Evolutionary conservation across 2,329 filamentous ascomycete species (phyloP).

Genomic region (Eutypa lata): DNA sequence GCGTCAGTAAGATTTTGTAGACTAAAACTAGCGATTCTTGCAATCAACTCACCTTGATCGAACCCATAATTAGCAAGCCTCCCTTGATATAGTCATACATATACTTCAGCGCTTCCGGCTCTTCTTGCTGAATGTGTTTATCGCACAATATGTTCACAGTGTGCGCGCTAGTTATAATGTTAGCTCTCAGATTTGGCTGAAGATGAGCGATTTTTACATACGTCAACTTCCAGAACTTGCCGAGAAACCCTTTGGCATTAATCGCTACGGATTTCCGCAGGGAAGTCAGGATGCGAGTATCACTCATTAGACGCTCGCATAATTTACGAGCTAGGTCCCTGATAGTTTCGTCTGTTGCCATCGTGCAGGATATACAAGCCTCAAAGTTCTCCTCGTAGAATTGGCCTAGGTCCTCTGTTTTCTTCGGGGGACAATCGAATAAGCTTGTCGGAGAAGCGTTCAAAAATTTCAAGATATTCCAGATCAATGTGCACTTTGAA

Average conservation of each 20-base stretch:
- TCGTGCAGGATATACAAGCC: conserved; percentile 51
- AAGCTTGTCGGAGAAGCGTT: conserved; percentile 50
- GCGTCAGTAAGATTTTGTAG: conserved; percentile 6
- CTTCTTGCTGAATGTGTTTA: conserved; percentile 39
- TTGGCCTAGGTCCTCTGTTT: conserved; percentile 30
- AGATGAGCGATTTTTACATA: conserved; percentile 24
- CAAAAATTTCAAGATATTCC: conserved; percentile 56
- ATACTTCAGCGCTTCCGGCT: conserved; percentile 40
- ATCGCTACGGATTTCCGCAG: conserved; percentile 35
- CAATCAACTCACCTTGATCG: conserved; percentile 40
- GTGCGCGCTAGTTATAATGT: conserved; percentile 32
- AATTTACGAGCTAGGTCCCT: conserved; percentile 46
- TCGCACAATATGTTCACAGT: conserved; percentile 49
- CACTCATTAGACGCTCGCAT: conserved; percentile 45
- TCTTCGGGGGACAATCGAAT: conserved; percentile 38
- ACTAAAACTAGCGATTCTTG: background rate
- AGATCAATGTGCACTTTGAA: conserved; percentile 41
- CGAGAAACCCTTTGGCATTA: conserved; percentile 35
- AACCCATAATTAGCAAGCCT: conserved; percentile 49
- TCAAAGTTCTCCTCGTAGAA: conserved; percentile 47
- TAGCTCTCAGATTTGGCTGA: background rate
- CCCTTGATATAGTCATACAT: conserved; percentile 57
- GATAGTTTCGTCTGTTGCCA: conserved; percentile 49
- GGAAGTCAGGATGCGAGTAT: conserved; percentile 32
- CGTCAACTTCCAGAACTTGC: conserved; percentile 53